phyloP scores from a whole-genome alignment of 352 stramenopile genomes.

The Ophiocytium majus region DNA sequence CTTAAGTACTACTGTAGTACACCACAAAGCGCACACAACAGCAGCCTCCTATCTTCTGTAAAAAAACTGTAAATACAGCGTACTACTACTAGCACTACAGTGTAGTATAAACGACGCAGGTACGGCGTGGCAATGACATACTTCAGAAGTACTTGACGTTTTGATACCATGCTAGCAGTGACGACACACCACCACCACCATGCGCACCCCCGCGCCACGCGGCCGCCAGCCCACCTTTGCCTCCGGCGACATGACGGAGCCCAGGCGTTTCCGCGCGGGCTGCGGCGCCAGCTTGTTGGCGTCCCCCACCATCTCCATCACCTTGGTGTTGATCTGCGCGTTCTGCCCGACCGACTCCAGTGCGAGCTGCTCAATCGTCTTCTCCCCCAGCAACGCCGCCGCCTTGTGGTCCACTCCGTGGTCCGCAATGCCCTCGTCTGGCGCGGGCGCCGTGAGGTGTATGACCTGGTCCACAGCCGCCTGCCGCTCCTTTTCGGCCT shows the following conservation, averaged over 20 bases:
- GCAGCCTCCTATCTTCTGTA: too few species aligned
- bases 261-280: background rate
- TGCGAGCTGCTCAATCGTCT: background rate
- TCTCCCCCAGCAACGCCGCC: background rate
- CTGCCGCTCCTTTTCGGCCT: background rate
- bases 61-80: too few species aligned
- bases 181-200: too few species aligned
- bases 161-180: too few species aligned
- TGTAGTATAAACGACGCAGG: too few species aligned
- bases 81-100: too few species aligned
- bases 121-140: too few species aligned
- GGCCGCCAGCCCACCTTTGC: background rate
- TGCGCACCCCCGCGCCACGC: too few species aligned
- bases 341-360: background rate
- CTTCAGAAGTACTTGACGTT: too few species aligned
- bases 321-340: conserved; percentile 14
- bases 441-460: background rate
- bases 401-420: background rate
- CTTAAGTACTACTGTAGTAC: too few species aligned
- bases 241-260: conserved; percentile 10
- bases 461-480: background rate
- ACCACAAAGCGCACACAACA: too few species aligned
- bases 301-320: conserved; percentile 9
- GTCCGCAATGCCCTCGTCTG: background rate
- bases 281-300: conserved; percentile 16